phyloP scores from a whole-genome alignment of 208 protist species.

The Leishmania arabica region DNA sequence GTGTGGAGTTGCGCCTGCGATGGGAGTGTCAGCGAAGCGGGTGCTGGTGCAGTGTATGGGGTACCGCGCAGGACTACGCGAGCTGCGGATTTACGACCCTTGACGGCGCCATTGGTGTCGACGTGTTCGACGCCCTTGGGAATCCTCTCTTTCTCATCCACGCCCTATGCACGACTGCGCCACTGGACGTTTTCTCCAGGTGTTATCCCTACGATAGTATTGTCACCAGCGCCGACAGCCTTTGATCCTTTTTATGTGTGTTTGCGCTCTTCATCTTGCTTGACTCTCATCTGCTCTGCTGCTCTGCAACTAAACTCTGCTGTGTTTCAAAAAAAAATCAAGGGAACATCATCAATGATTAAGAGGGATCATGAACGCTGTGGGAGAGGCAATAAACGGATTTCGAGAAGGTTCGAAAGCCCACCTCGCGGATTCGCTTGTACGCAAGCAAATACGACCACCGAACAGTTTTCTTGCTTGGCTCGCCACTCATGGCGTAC shows the following conservation, averaged over 20 bases:
- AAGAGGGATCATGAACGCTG: background rate
- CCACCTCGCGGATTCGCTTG: background rate
- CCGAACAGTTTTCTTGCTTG: background rate
- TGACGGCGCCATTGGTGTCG: slow-evolving; percentile 52
- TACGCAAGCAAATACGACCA: background rate
- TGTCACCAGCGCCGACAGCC: too few species aligned
- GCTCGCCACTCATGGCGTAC: background rate
- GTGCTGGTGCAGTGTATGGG: slow-evolving; percentile 79
- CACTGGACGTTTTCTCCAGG: slow-evolving; percentile 35
- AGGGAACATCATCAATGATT: background rate
- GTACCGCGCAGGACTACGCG: slow-evolving; percentile 51
- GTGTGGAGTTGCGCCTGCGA: slow-evolving; percentile 44
- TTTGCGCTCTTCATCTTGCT: background rate
- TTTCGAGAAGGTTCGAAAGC: background rate
- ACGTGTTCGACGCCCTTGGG: slow-evolving; percentile 53
- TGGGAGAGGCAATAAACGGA: background rate
- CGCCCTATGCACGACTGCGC: slow-evolving; percentile 45
- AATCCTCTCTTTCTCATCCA: slow-evolving; percentile 55
- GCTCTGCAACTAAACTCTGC: background rate
- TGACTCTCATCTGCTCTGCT: background rate
- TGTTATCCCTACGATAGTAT: slow-evolving; percentile 50
- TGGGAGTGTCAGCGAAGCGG: slow-evolving; percentile 34
- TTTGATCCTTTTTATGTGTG: background rate
- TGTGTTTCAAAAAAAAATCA: background rate
- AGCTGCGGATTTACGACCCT: slow-evolving; percentile 33